These are phyloP conservation scores for Globisporangium mamillatum DNA, from an alignment of 352 stramenopile species.

Conservation along the genomic window DNA sequence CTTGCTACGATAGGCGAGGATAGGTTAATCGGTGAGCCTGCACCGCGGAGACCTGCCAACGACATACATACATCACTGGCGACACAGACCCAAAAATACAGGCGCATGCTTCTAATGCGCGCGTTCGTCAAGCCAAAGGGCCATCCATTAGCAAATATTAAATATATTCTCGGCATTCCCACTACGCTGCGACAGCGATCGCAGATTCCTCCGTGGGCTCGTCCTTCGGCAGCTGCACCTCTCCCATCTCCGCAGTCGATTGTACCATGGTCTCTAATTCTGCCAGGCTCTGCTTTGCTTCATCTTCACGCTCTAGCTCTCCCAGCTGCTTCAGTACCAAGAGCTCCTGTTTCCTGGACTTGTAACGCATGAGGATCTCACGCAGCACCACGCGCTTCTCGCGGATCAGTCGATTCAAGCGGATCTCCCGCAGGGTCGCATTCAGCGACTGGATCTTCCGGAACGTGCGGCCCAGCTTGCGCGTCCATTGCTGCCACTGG, in stretches of 20 bases:
- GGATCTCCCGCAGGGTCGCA: constrained; percentile 28
- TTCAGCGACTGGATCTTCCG: constrained; percentile 29
- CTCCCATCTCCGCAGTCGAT: neutral
- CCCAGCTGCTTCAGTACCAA: constrained; percentile 11
- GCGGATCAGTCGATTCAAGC: constrained; percentile 32
- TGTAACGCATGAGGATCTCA: constrained; percentile 22
- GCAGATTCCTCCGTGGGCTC: neutral
- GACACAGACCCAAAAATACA: too few relatives aligned
- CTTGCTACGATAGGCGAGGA: too few relatives aligned
- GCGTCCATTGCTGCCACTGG: constrained; percentile 33
- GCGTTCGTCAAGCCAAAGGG: too few relatives aligned
- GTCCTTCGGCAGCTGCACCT: neutral
- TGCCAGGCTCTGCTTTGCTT: neutral
- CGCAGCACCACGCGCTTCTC: constrained; percentile 31
- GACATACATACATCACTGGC: too few relatives aligned
- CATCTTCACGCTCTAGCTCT: neutral
- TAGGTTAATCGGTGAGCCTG: too few relatives aligned
- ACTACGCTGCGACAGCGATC: neutral
- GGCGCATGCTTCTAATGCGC: too few relatives aligned
- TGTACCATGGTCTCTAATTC: neutral
- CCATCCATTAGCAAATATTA: too few relatives aligned
- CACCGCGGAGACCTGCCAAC: too few relatives aligned
- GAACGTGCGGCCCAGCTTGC: constrained; percentile 19
- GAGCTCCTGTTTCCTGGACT: constrained; percentile 15
- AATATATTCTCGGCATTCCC: too few relatives aligned